Percentiles rank a stretch among this genome's conserved stretches.
Conservation (phyloP, 148 eudicot species). For the Camellia japonica region DNA sequence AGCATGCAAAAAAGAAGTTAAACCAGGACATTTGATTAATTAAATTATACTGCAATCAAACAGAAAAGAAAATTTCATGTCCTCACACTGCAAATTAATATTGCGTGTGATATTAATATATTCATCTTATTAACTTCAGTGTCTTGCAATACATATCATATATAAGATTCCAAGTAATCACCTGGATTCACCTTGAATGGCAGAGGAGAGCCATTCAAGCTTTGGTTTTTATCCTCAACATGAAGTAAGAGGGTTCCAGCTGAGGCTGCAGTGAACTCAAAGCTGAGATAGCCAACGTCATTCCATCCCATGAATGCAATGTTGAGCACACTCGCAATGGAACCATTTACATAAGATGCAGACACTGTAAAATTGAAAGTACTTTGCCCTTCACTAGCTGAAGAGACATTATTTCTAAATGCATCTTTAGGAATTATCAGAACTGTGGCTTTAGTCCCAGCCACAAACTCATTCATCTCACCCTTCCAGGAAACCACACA, state of each 20-base stretch:
- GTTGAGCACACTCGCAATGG: conserved; percentile 43
- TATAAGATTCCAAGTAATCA: conserved; percentile 21
- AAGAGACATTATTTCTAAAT: conserved; percentile 72
- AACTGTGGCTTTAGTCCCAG: conserved; percentile 58
- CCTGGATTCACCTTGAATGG: conserved; percentile 83
- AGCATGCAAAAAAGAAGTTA: background rate
- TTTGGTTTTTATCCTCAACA: conserved; percentile 47
- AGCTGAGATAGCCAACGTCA: conserved; percentile 45
- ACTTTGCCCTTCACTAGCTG: conserved; percentile 41
- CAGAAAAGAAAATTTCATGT: background rate
- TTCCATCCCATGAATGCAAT: conserved; percentile 59
- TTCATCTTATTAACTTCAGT: background rate
- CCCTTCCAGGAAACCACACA: conserved; percentile 72
- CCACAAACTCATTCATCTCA: conserved; percentile 55
- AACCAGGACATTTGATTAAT: background rate
- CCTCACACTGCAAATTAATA: background rate
- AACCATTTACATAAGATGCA: conserved; percentile 48
- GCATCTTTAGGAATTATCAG: conserved; percentile 84
- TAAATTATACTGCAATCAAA: background rate
- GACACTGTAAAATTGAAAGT: conserved; percentile 40
- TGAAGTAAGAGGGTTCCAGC: conserved; percentile 69
- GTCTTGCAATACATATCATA: background rate
- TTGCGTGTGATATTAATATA: background rate
- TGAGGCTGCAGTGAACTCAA: conserved; percentile 64
- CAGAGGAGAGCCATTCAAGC: conserved; percentile 68